Evolutionary conservation across 192 early-diverging fungal genomes (phyloP).

Genomic region (Backusella parvicylindrica): DNA sequence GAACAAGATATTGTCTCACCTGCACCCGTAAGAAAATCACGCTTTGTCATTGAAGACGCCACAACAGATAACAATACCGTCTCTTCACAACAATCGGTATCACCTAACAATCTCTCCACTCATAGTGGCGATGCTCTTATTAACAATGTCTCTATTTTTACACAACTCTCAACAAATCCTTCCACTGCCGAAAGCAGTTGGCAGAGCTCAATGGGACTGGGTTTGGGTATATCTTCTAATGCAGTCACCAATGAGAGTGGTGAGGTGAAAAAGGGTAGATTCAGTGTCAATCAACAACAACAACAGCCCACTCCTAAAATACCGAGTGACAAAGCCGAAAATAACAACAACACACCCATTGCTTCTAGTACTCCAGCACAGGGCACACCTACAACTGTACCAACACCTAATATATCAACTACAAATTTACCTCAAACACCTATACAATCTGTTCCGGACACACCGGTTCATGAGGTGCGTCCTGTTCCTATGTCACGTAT

Average conservation of each 20-base stretch:
- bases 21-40: constrained; percentile 22
- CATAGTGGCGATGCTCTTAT: background rate
- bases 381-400: background rate
- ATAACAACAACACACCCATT: background rate
- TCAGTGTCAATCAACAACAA: constrained; percentile 47
- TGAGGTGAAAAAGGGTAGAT: constrained; percentile 64
- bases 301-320: background rate
- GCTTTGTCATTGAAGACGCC: constrained; percentile 31
- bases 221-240: constrained; percentile 16
- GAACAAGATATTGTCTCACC: background rate
- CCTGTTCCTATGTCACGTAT: background rate
- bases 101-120: constrained; percentile 17
- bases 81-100: background rate
- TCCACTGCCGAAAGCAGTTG: background rate
- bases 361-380: background rate
- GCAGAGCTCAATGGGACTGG: background rate
- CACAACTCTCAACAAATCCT: background rate
- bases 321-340: background rate
- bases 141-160: background rate
- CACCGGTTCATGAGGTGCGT: background rate
- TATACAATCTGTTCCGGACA: background rate
- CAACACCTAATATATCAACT: background rate
- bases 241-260: background rate
- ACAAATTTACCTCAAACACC: background rate
- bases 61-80: constrained; percentile 2